Base-by-base conservation (phyloP, 345 rosid genomes). In the Erysimum cheiranthoides region DNA sequence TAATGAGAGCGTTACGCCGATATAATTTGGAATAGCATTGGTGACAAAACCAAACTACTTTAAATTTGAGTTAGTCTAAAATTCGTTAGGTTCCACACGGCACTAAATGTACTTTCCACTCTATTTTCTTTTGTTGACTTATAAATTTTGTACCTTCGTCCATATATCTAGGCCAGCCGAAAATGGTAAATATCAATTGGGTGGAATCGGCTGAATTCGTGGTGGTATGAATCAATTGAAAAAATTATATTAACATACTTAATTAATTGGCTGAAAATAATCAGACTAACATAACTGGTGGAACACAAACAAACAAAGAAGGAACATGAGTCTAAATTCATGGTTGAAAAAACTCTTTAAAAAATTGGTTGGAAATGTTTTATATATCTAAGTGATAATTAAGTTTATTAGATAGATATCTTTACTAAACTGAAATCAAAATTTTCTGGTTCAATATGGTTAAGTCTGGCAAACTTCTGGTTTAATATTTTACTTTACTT, bases 101-200 rank as follows among this genome's bases (percentile, higher is more conserved):
- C 62, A 64, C 62, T 63, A 59, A 34, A 32, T 65, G 72, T 74
- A 66, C 66, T 56, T 56, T 40, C 63, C 45, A 40, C 61, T 66
- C 7, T 47, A 25, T 59, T 36, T 46, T 42, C 31, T 8, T 46
- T 32, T 27, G 56, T 58, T 45, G 18, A 45, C 72, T 51, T 10
- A 21, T 54, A 25, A 25, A 43, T 65, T 65, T 47, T 25, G 40
- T 54, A 73, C 65, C 46, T 8, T 32, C 39, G 49, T 74, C 57
- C 65, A 63, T 13, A 51, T 21, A 61, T 71, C 21, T 40, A 30
- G 25, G 12, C 68, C 43, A 16, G 12, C 68, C 43, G 8, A 34
- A 43, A 40, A 28, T 27, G 50, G 68, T 71, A 35, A 16, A 46
- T 38, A 28, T 66, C 39, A 14, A 17, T 30, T 62, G 12, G 51